Evolutionary conservation across 768 basidiomycete genomes (phyloP).

Genomic region (Mycena indigotica): DNA sequence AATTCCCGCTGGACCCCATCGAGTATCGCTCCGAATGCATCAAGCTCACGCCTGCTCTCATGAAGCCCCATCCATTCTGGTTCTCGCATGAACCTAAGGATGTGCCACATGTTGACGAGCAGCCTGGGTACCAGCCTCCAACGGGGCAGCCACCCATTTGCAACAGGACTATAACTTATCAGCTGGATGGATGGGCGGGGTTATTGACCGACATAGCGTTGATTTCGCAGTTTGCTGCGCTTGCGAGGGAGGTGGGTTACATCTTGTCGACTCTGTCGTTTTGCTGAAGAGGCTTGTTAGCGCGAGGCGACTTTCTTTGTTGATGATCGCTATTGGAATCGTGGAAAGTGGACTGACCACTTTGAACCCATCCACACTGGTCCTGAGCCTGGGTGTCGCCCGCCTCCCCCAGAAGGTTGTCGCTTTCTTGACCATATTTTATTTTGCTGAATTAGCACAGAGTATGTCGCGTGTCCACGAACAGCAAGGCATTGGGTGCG

Average conservation of each 20-base stretch:
- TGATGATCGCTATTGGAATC: conserved; percentile 73
- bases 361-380: conserved; percentile 54
- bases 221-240: conserved; percentile 65
- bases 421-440: conserved; percentile 1
- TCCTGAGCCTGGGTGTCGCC: conserved; percentile 62
- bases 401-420: conserved; percentile 66
- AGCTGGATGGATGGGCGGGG: conserved; percentile 68
- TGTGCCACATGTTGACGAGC: conserved; percentile 34
- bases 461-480: conserved; percentile 73
- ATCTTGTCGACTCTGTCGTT: too few species aligned
- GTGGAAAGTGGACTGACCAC: conserved; percentile 74
- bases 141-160: conserved; percentile 41
- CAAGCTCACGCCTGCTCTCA: conserved; percentile 47
- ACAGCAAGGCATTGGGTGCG: conserved; percentile 53
- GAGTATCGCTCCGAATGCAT: conserved; percentile 63
- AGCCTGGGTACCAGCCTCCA: conserved; percentile 23
- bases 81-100: conserved; percentile 36
- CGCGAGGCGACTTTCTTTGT: conserved; percentile 67
- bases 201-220: conserved; percentile 66
- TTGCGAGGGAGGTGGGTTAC: conserved; percentile 61
- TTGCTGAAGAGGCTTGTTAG: too few species aligned
- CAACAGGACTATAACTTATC: conserved; percentile 68
- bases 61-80: conserved; percentile 60
- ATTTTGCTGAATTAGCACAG: conserved; percentile 34
- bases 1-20: conserved; percentile 56